Evolutionary conservation across 352 stramenopile genomes (phyloP).

Genomic region (Phytophthora ohioensis): DNA sequence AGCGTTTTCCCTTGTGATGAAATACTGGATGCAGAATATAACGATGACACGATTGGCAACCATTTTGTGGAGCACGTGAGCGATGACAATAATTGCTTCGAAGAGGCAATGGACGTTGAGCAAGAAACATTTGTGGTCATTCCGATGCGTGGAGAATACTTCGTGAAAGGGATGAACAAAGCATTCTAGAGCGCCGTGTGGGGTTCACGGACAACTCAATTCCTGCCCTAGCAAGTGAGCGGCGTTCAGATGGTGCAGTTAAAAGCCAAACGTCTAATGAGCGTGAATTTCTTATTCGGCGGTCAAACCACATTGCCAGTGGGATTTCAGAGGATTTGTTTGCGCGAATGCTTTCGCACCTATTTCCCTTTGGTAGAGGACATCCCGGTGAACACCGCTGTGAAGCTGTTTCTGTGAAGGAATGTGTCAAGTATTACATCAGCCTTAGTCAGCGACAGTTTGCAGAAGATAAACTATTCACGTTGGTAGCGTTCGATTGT

Average conservation of each 20-base stretch:
- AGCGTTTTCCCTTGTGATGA: not conserved
- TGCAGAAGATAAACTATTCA: conserved; percentile 2
- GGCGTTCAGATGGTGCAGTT: no score
- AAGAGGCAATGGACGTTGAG: not conserved
- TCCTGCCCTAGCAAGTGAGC: not conserved
- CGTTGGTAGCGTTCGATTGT: not conserved
- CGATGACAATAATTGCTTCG: not conserved
- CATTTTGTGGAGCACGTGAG: not conserved
- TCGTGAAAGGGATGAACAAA: not conserved
- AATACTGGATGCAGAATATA: not conserved
- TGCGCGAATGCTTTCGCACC: not conserved
- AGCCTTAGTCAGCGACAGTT: not conserved
- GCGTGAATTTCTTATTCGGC: not conserved
- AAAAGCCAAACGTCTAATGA: not conserved
- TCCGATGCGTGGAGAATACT: not conserved
- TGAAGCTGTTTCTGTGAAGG: not conserved
- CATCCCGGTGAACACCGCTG: not conserved
- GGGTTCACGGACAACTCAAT: not conserved
- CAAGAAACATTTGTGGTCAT: not conserved
- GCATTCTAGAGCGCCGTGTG: conserved; percentile 3
- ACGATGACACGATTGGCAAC: not conserved
- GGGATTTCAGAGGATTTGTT: no score
- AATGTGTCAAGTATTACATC: conserved; percentile 1
- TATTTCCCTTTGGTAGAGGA: not conserved
- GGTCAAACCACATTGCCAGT: not conserved